Base-by-base conservation (phyloP, 1,284 basidiomycete species). In the Microbotryum intermedium region DNA sequence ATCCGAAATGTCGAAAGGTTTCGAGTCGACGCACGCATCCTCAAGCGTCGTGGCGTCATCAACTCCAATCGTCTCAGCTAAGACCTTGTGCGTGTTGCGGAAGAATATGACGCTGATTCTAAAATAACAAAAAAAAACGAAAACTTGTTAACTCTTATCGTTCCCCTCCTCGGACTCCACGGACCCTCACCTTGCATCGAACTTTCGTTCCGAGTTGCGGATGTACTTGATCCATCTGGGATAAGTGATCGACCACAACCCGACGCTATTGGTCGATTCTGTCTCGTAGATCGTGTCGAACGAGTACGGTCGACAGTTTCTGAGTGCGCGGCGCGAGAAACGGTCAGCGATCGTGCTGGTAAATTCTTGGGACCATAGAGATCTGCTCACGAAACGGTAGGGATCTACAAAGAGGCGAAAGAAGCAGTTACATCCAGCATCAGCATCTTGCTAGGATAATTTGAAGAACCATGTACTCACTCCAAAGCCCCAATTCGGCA, bases 61-160 rank as follows among this genome's bases (percentile, higher is more conserved):
- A 30, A 9, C 39, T 18, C 42, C 46, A 25, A 55, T 55, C 11
- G 44, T 25, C 21, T 55, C 30, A 23, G 44, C n/a, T 10, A 55
- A 20, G 3, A 30, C 44, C n/a, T 47, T 47, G 46, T 55, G 54
- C 46, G 54, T 55, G 28, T 55, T 34, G 29, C 54, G 54, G 30
- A 55, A 55, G 23, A 55, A 55, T 25, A 55, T 55, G 46, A 55
- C 46, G 54, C 44, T 47, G 28, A 55, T 55, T 44, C 54, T 55
- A 21, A 16, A 2, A 34, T 4, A 9, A 13, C n/a, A 18, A n/a
- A 2, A 6, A 23, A 29, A 39, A n/a, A n/a, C n/a, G n/a, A n/a
- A n/a, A n/a, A n/a, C n/a, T n/a, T n/a, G n/a, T n/a, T n/a, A n/a
- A n/a, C n/a, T n/a, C n/a, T n/a, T n/a, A n/a, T n/a, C n/a, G n/a